Base-by-base conservation (phyloP, 1,139 yeast species). In the Tardiomyces depauwii region DNA sequence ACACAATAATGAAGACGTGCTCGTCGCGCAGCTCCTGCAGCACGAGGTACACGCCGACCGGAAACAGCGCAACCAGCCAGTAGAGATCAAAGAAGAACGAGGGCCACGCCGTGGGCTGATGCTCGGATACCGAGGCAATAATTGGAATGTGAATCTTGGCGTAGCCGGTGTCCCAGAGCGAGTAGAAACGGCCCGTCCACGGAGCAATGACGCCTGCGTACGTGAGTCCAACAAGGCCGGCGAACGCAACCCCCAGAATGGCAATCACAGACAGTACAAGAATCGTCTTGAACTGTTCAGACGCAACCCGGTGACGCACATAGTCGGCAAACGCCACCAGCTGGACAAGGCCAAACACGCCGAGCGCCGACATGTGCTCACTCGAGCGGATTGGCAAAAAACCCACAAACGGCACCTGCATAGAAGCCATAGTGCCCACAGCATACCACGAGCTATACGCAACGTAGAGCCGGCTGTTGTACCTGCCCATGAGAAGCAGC, bases 81-180 rank as follows among this genome's bases (percentile, higher is more conserved):
- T 81, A 85, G 44, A 93, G 82, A 65, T 93, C 99, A 64, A 91
- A 87, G 75, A 87, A 91, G 67, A 91, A 93, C 11, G 96, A 80
- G 13, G 98, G 95, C 99, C 99, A 93, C 12, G 98, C 96, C 21
- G 98, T 91, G 49, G 99, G 99, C 72, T 93, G 99, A 72, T 93
- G 99, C 70, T 93, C 99, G 13, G 96, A 86, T 44, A 93, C 99
- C 2, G 97, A 89, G 1, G 98, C 98, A 67, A 93, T 93, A 62
- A 93, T 93, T 45, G 99, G 99, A 59, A 93, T 93, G 64, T 93
- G 98, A 55, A 91, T 85, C 71, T 88, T 91, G 52, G 99, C 99
- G 61, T 93, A 93, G 63, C 77, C 84, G 3, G 98, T 91, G 65
- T 93, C 98, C 98, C 98, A 93, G 55, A 93, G 72, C 4, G 97